Percentiles rank a stretch among this genome's conserved stretches.
Evolutionary conservation across 805 yeast species (phyloP).

Genomic region (Lachancea fermentati): DNA sequence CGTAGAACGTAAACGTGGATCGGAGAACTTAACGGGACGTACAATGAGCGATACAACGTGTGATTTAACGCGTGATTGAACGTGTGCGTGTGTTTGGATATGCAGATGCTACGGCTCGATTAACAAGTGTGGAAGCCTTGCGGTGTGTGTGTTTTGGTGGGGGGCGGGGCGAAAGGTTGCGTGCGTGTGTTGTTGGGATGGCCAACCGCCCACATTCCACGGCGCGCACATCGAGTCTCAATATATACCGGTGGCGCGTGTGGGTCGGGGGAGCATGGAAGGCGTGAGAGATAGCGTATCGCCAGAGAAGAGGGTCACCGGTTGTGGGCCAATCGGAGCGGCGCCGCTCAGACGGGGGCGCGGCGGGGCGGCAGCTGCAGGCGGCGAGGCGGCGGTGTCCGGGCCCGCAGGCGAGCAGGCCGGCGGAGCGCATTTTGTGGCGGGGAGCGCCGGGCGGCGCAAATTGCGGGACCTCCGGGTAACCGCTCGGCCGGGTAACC

Average conservation of each 20-base stretch:
- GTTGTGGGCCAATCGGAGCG: background rate
- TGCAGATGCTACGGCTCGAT: background rate
- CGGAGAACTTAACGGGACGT: too few relatives aligned
- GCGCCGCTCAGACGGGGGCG: background rate
- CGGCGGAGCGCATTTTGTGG: too few relatives aligned
- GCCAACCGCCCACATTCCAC: background rate
- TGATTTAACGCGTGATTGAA: too few relatives aligned
- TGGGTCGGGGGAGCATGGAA: background rate
- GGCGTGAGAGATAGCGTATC: background rate
- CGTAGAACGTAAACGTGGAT: too few relatives aligned
- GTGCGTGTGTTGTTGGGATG: background rate
- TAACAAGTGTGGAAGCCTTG: background rate
- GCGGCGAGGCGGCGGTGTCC: too few relatives aligned
- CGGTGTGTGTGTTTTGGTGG: too few relatives aligned
- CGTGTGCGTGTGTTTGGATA: background rate
- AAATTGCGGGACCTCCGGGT: too few relatives aligned
- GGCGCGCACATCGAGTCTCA: background rate
- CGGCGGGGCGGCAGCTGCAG: too few relatives aligned
- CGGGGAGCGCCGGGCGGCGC: too few relatives aligned
- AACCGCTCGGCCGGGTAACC: too few relatives aligned
- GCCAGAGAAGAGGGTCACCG: background rate
- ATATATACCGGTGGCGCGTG: background rate
- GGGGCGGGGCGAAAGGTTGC: background rate
- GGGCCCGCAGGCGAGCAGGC: too few relatives aligned
- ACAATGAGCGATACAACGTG: too few relatives aligned